These are phyloP conservation scores for Corinectria fuckeliana DNA, from an alignment of 2,329 filamentous ascomycete genomes.

Conservation along the genomic window DNA sequence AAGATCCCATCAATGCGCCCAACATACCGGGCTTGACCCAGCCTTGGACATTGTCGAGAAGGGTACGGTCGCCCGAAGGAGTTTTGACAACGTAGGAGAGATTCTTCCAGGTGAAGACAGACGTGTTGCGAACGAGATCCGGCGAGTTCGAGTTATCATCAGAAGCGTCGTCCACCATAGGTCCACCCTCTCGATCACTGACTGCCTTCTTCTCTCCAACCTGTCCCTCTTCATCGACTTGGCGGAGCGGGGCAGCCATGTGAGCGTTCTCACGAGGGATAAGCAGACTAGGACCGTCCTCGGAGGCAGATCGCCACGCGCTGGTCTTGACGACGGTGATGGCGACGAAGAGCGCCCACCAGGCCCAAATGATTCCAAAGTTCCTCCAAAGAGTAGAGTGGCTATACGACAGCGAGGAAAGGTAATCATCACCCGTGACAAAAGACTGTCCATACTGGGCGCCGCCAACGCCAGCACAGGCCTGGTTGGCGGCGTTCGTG, in stretches of 20 bases:
- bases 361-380: conserved; percentile 68
- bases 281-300: conserved; percentile 60
- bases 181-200: conserved; percentile 15
- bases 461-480: conserved; percentile 66
- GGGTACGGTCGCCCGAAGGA: conserved; percentile 64
- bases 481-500: conserved; percentile 48
- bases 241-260: conserved; percentile 37
- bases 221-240: conserved; percentile 58
- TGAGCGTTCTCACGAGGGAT: conserved; percentile 67
- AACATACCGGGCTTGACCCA: conserved; percentile 84
- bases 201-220: conserved; percentile 28
- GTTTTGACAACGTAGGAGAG: conserved; percentile 73
- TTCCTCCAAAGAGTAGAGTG: conserved; percentile 63
- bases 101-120: conserved; percentile 77
- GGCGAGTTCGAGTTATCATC: conserved; percentile 31
- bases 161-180: conserved; percentile 18
- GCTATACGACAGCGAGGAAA: conserved; percentile 60
- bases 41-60: conserved; percentile 81
- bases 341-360: conserved; percentile 64
- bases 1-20: conserved; percentile 81
- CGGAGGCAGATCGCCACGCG: conserved; percentile 60
- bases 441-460: conserved; percentile 54
- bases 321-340: conserved; percentile 65
- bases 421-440: conserved; percentile 65
- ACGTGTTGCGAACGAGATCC: conserved; percentile 65